phyloP scores from a whole-genome alignment of 1,139 yeast species.

The Arxiozyma slooffiae region DNA sequence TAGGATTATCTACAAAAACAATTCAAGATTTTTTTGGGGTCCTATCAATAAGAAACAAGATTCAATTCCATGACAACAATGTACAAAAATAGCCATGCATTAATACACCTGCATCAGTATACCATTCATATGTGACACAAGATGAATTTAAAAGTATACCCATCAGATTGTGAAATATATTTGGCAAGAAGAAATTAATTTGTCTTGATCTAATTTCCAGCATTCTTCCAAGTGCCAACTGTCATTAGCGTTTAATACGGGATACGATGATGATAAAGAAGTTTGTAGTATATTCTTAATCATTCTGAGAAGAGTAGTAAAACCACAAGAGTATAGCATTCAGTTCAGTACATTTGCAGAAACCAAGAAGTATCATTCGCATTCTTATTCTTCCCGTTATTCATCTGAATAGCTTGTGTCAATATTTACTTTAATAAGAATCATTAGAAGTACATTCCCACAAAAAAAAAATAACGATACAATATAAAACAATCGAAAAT shows the following conservation, averaged over 20 bases:
- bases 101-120: constrained; percentile 67
- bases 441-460: background rate
- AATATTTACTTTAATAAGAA: background rate
- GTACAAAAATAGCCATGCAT: constrained; percentile 89
- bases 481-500: background rate
- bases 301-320: constrained; percentile 24
- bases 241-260: constrained; percentile 73
- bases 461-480: background rate
- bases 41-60: constrained; percentile 30
- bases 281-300: constrained; percentile 45
- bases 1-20: constrained; percentile 61
- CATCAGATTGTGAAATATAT: constrained; percentile 45
- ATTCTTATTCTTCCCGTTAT: constrained; percentile 62
- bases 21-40: constrained; percentile 41
- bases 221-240: constrained; percentile 89
- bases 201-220: constrained; percentile 69
- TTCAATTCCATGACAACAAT: constrained; percentile 65
- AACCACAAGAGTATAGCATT: constrained; percentile 17
- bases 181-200: constrained; percentile 9
- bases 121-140: constrained; percentile 69
- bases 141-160: constrained; percentile 93
- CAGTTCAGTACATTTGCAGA: constrained; percentile 47
- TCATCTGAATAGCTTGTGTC: constrained; percentile 54
- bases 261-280: constrained; percentile 79
- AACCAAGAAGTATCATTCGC: constrained; percentile 73